Conservation (phyloP, 306 rosid genomes). For the Chamaecrista fasciculata region DNA sequence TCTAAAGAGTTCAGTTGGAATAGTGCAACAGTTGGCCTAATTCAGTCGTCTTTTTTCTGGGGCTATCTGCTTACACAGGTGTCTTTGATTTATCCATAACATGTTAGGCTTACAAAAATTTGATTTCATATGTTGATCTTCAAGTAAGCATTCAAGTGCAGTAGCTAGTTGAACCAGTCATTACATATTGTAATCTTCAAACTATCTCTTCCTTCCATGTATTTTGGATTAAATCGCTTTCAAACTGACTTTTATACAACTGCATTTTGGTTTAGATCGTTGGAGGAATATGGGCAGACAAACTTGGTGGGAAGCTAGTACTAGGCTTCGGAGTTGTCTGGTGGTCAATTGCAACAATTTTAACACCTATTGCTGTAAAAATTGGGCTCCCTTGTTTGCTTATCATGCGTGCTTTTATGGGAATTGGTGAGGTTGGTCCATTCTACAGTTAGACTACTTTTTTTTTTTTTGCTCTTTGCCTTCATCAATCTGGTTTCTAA, state of each 20-base stretch:
- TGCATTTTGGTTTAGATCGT: conserved; percentile 49
- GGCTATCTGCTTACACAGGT: conserved; percentile 98
- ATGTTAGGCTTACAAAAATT: conserved; percentile 15
- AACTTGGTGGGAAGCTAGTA: conserved; percentile 87
- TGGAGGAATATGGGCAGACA: conserved; percentile 99
- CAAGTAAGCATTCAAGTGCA: conserved; percentile 4
- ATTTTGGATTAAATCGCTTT: conserved; percentile 11
- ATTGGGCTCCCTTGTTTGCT: conserved; percentile 86
- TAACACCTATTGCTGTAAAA: conserved; percentile 91
- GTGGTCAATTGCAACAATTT: conserved; percentile 92
- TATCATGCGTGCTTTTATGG: conserved; percentile 91
- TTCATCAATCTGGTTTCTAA: conserved; percentile 14
- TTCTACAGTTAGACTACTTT: conserved; percentile 28
- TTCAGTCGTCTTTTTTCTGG: conserved; percentile 97
- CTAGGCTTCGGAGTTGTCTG: conserved; percentile 93
- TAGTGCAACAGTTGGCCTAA: conserved; percentile 91
- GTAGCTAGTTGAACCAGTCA: conserved; percentile 14
- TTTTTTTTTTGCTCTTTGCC: too few species aligned
- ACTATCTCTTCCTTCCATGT: conserved; percentile 1
- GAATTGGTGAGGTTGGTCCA: conserved; percentile 86
- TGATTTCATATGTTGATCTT: background rate
- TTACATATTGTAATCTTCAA: conserved; percentile 18
- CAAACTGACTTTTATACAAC: conserved; percentile 27
- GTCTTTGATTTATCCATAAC: conserved; percentile 20
- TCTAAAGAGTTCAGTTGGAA: conserved; percentile 89